A percentile compares a stretch with the other conserved stretches of the same genome.
Evolutionary conservation across 306 rosid species (phyloP).

Genomic region (Acacia crassicarpa): DNA sequence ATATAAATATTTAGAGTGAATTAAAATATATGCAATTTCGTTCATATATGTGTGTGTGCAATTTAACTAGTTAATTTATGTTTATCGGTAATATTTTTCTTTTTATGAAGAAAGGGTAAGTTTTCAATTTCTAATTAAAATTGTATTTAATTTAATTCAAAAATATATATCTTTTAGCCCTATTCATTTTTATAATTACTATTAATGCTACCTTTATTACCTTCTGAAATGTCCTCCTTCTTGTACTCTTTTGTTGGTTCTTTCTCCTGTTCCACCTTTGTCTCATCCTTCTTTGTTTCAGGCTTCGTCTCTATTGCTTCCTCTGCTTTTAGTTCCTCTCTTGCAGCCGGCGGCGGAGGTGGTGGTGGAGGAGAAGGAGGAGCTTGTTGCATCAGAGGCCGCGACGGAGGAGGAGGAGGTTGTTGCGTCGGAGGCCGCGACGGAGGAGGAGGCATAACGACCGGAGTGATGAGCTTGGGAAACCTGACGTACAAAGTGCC

Average conservation of each 20-base stretch:
- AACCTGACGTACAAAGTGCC: constrained; percentile 39
- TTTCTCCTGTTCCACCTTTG: background rate
- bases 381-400: background rate
- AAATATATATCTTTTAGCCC: background rate
- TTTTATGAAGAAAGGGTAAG: background rate
- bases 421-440: background rate
- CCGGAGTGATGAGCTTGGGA: constrained; percentile 27
- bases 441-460: background rate
- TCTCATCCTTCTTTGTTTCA: background rate
- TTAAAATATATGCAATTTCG: background rate
- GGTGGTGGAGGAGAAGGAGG: background rate
- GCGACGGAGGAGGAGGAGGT: background rate
- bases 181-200: background rate
- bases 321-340: background rate
- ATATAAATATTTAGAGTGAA: background rate
- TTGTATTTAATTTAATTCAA: background rate
- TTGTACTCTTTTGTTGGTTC: background rate
- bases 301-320: background rate
- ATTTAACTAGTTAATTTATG: background rate
- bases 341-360: background rate
- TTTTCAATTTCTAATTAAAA: background rate
- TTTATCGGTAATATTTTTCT: background rate
- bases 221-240: background rate
- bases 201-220: background rate
- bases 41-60: background rate